Conservation (phyloP, 164 flowering plant species). For the Paratinospora sagittata region DNA sequence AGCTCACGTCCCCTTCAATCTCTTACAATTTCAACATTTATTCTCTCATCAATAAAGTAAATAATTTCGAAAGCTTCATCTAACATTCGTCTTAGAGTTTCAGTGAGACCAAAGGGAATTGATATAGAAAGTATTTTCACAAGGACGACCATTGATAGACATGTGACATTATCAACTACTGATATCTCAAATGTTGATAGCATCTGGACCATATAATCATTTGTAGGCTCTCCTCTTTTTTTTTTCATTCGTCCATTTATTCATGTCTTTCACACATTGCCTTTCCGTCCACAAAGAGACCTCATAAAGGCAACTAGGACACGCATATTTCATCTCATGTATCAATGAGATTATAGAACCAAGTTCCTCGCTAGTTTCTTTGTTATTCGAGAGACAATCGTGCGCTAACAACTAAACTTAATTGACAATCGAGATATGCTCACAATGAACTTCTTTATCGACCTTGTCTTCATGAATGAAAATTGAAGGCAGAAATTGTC, state of each 20-base stretch:
- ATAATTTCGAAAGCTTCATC: constrained; percentile 3
- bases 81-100: background rate
- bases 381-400: too few species aligned
- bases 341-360: too few species aligned
- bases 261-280: background rate
- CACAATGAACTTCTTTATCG: background rate
- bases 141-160: background rate
- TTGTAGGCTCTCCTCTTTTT: background rate
- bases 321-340: too few species aligned
- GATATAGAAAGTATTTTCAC: background rate
- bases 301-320: too few species aligned
- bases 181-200: background rate
- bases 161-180: background rate
- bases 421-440: background rate
- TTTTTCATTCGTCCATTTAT: background rate
- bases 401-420: background rate
- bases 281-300: background rate
- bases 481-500: too few species aligned
- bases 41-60: constrained; percentile 1
- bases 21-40: background rate
- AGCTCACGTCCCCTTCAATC: background rate
- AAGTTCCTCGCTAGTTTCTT: too few species aligned
- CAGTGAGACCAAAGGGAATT: background rate
- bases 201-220: background rate
- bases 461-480: too few species aligned